phyloP scores from a whole-genome alignment of 2,329 filamentous ascomycete genomes.

The Gremmenia infestans region DNA sequence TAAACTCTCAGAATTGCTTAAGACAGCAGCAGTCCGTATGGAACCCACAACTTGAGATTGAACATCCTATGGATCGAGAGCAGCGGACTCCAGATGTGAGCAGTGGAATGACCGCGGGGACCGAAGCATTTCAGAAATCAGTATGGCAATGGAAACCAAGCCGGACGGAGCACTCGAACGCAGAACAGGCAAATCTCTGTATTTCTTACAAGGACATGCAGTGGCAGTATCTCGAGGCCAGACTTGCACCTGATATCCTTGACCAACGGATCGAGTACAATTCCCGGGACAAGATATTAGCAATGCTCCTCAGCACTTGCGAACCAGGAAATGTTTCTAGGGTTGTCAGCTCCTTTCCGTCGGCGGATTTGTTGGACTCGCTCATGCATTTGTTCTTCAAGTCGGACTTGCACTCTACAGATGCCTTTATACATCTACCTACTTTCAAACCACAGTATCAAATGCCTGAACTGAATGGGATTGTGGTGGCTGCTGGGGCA shows the following conservation, averaged over 20 bases:
- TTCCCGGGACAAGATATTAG: conserved; percentile 18
- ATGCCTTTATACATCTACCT: conserved; percentile 20
- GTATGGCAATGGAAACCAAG: conserved; percentile 13
- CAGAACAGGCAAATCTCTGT: conserved; percentile 8
- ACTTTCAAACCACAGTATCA: conserved; percentile 7
- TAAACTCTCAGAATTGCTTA: neutral
- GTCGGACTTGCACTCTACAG: conserved; percentile 4
- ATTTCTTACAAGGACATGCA: conserved; percentile 7
- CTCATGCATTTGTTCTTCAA: conserved; percentile 18
- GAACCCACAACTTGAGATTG: neutral
- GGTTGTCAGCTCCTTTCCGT: conserved; percentile 18
- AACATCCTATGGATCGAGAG: neutral
- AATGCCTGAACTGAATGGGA: conserved; percentile 12
- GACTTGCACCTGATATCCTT: neutral
- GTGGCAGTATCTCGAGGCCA: neutral
- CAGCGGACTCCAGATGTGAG: neutral
- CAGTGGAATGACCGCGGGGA: neutral
- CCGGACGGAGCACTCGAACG: conserved; percentile 7
- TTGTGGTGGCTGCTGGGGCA: conserved; percentile 16
- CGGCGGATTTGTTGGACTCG: conserved; percentile 15
- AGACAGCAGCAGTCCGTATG: neutral
- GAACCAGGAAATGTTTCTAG: neutral
- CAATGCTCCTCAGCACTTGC: conserved; percentile 16
- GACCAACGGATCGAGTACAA: conserved; percentile 6
- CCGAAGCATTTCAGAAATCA: conserved; percentile 14